phyloP scores from a whole-genome alignment of 2,329 filamentous ascomycete genomes.

The Boeremia lycopersici region DNA sequence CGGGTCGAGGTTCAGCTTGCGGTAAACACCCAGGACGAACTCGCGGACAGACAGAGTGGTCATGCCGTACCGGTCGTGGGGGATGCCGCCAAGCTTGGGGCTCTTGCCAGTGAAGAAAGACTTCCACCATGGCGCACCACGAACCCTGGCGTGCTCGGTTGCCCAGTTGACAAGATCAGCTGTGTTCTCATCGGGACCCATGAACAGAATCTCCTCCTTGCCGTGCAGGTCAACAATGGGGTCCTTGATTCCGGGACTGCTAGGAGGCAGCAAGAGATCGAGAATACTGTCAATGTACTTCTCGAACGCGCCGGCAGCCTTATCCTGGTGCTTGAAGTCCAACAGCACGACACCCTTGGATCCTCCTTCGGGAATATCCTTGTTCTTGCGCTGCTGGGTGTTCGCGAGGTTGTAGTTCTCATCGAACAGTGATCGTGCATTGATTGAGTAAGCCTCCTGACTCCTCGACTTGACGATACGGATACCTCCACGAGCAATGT shows the following conservation, averaged over 20 bases:
- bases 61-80: slow-evolving; percentile 96
- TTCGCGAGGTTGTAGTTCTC: slow-evolving; percentile 99
- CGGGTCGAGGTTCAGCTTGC: slow-evolving; percentile 90
- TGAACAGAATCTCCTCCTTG: slow-evolving; percentile 95
- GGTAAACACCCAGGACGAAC: slow-evolving; percentile 95
- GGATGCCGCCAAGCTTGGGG: slow-evolving; percentile 92
- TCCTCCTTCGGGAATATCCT: slow-evolving; percentile 97
- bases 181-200: slow-evolving; percentile 99
- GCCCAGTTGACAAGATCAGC: slow-evolving; percentile 98
- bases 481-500: slow-evolving; percentile 95
- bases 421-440: slow-evolving; percentile 93
- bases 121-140: slow-evolving; percentile 98
- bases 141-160: slow-evolving; percentile 86
- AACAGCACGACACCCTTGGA: slow-evolving; percentile 97
- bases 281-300: slow-evolving; percentile 99
- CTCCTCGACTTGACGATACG: slow-evolving; percentile 98
- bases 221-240: slow-evolving; percentile 95
- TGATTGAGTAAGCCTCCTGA: slow-evolving; percentile 94
- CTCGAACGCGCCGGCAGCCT: slow-evolving; percentile 89
- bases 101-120: slow-evolving; percentile 99
- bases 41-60: slow-evolving; percentile 95
- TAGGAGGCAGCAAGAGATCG: slow-evolving; percentile 86
- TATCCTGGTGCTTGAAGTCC: slow-evolving; percentile 92
- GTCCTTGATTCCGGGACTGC: slow-evolving; percentile 97
- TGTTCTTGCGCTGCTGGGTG: slow-evolving; percentile 99